Evolutionary conservation across 2,329 filamentous ascomycete genomes (phyloP), one percentile per base, ranked within the genome.

Genomic region (Dactylonectria estremocensis): DNA sequence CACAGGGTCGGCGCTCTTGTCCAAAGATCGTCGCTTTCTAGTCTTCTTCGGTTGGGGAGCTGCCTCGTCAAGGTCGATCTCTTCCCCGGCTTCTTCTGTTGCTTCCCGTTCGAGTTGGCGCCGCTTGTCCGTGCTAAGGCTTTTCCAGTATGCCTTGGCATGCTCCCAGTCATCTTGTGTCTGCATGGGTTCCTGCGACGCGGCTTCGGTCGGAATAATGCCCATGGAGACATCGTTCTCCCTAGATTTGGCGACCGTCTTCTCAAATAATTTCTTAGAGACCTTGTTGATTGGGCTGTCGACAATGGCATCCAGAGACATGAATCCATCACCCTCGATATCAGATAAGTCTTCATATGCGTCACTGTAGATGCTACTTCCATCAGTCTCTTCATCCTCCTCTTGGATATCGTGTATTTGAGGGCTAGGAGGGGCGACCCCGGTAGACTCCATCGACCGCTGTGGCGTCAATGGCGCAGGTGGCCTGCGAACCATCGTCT

Each of bases 261-360:
- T 77, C 54, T 75, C 72, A 16, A 72, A 61, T 3, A 74, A 54
- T 52, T 75, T 77, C 16, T 70, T 70, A 3, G 72, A 59, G n/a
- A 74, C 61, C 11, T 63, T 69, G 24, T 69, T 69, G 43, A 75
- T 69, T 13, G 92, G 89, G 53, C 86, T 89, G 20, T 91, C 88
- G 1, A 94, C 86, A 9, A 95, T 88, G 11, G 93, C 93, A 78
- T 95, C 87, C 8, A 95, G 84, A 5, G 92, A 95, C 75, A 90
- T 85, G 74, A 94, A 95, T 0, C 91, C 92, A 53, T 88, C 88
- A 2, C 87, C 87, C 45, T 92, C 90, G 4, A 85, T 76, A 14
- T 93, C 90, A 0, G 88, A 89, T 0, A 92, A 82, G 67, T 94
- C 91, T 79, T 95, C 93, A 61, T 91, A 91, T 1, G 93, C 93